Conservation (phyloP, 2,329 filamentous ascomycete genomes). For the Talaromyces sp. region DNA sequence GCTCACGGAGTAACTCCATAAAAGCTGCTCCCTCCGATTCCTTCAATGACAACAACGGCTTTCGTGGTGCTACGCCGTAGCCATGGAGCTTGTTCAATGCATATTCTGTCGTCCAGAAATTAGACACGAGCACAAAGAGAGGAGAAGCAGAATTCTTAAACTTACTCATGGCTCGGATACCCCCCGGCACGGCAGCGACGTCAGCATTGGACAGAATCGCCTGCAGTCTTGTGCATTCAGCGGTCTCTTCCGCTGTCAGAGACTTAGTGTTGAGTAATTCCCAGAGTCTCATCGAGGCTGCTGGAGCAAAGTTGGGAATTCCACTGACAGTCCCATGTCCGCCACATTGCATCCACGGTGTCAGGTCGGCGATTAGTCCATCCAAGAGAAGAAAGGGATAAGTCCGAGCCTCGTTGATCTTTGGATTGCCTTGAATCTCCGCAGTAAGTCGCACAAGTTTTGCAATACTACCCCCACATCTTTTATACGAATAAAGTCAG, state of each 20-base stretch:
- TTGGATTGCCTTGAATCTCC: constrained; percentile 20
- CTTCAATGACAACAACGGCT: constrained; percentile 24
- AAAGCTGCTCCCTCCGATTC: constrained; percentile 23
- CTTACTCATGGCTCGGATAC: constrained; percentile 29
- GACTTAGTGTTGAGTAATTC: constrained; percentile 22
- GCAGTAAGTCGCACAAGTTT: constrained; percentile 26
- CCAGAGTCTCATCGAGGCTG: constrained; percentile 27
- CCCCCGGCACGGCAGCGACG: constrained; percentile 27
- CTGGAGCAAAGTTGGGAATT: constrained; percentile 28
- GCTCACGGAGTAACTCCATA: constrained; percentile 23
- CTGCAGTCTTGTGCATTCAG: constrained; percentile 23
- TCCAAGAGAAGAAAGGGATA: constrained; percentile 28
- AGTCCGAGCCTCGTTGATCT: constrained; percentile 20
- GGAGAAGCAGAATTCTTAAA: not conserved
- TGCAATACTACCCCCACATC: constrained; percentile 28
- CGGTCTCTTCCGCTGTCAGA: constrained; percentile 17
- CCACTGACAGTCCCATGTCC: constrained; percentile 29
- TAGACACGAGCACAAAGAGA: not conserved
- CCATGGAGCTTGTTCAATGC: constrained; percentile 26
- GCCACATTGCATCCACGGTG: constrained; percentile 28
- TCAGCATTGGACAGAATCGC: constrained; percentile 26
- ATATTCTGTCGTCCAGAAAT: constrained; percentile 22
- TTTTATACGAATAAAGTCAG: constrained; percentile 10
- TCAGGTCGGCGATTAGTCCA: constrained; percentile 28
- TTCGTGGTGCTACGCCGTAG: constrained; percentile 24